These are phyloP conservation scores for Dioscorea dumetorum DNA, from an alignment of 106 monocot genomes.

Conservation along the genomic window DNA sequence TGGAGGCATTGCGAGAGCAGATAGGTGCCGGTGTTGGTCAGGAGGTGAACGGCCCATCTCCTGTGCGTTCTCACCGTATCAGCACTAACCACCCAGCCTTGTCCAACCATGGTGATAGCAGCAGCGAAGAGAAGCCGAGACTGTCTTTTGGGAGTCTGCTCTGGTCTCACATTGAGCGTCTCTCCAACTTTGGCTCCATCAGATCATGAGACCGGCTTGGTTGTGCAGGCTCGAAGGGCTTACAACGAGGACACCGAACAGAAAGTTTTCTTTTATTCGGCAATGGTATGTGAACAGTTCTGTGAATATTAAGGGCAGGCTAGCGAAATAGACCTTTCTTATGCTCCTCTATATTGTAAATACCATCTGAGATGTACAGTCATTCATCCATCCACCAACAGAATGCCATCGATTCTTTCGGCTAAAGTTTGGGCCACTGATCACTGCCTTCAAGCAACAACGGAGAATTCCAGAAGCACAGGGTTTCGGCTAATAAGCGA, in stretches of 20 bases:
- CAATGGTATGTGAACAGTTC: background rate
- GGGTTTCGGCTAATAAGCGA: no score
- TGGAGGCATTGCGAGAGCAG: constrained; percentile 31
- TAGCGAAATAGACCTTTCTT: background rate
- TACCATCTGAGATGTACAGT: background rate
- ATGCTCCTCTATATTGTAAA: background rate
- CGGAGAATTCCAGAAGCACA: no score
- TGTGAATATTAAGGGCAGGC: background rate
- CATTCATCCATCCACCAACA: no score
- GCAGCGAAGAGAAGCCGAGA: constrained; percentile 8
- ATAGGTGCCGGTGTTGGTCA: constrained; percentile 11
- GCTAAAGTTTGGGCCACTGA: no score
- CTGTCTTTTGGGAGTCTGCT: constrained; percentile 36
- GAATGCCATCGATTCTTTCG: no score
- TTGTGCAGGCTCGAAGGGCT: background rate
- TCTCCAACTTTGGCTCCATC: constrained; percentile 33
- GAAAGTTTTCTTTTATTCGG: background rate
- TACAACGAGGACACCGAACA: background rate
- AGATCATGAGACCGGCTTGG: constrained; percentile 1
- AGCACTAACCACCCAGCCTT: background rate
- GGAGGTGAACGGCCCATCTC: constrained; percentile 11
- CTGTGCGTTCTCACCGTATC: background rate
- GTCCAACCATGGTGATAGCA: no score
- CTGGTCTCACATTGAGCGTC: constrained; percentile 38
- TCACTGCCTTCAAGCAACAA: no score